Conservation (phyloP, 352 stramenopile species). For the Ophiocytium majus region DNA sequence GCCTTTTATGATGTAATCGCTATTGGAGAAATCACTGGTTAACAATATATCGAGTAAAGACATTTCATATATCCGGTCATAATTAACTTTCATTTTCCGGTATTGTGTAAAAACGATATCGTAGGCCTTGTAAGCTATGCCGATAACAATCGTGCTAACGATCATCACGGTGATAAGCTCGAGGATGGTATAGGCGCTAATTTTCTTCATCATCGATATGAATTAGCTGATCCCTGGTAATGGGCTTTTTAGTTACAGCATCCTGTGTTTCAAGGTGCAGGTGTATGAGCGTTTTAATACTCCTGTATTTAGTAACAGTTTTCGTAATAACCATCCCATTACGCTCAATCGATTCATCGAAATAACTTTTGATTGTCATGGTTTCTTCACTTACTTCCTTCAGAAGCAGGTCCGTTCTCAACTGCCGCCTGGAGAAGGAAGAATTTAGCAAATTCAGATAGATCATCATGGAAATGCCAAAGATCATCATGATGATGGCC, state of each 20-base stretch:
- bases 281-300: not conserved
- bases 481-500: not conserved
- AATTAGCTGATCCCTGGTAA: not conserved
- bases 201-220: not conserved
- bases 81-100: not conserved
- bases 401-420: not conserved
- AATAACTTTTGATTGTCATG: slow-evolving; percentile 6
- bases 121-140: not conserved
- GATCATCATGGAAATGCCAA: slow-evolving; percentile 10
- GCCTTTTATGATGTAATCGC: not conserved
- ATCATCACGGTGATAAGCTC: not conserved
- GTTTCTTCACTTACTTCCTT: not conserved
- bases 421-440: not conserved
- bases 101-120: slow-evolving; percentile 3
- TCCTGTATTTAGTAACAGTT: not conserved
- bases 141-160: not conserved
- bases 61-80: not conserved
- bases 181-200: not conserved
- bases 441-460: slow-evolving; percentile 3
- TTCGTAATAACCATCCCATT: not conserved
- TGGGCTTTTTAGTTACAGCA: not conserved
- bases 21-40: not conserved
- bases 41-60: slow-evolving; percentile 3
- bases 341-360: not conserved
- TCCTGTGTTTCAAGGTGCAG: not conserved